A percentile compares a stretch with the other conserved stretches of the same genome.
Evolutionary conservation across 345 rosid species (phyloP).

Genomic region (Eucalyptus pauciflora): DNA sequence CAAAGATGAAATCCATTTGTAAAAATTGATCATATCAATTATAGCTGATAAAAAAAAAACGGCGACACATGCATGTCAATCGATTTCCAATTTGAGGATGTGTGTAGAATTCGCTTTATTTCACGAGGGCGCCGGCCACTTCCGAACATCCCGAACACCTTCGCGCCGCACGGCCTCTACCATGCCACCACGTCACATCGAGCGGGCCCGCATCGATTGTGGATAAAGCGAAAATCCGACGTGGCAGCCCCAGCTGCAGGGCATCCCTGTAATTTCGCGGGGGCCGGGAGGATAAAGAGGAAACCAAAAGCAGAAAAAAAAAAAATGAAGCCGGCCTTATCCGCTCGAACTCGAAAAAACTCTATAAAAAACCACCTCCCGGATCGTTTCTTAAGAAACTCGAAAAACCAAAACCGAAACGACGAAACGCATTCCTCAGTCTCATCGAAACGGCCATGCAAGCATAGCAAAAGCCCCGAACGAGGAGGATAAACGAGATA

Average conservation of each 20-base stretch:
- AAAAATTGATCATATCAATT: no score
- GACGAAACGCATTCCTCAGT: not conserved
- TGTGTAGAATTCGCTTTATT: not conserved
- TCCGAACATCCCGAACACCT: not conserved
- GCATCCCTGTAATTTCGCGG: not conserved
- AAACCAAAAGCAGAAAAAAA: not conserved
- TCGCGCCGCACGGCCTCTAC: not conserved
- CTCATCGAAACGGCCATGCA: not conserved
- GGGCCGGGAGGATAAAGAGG: not conserved
- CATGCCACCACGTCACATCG: not conserved
- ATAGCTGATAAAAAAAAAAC: not conserved
- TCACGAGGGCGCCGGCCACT: not conserved
- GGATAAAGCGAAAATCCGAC: not conserved
- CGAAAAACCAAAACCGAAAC: not conserved
- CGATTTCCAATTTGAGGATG: not conserved
- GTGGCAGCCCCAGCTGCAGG: not conserved
- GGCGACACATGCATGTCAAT: not conserved
- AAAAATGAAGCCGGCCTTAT: not conserved
- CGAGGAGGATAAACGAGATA: not conserved
- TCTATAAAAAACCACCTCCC: not conserved
- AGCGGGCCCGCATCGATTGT: not conserved
- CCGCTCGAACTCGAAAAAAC: not conserved
- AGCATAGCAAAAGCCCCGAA: not conserved
- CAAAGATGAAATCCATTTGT: not conserved
- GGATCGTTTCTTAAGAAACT: not conserved